These are phyloP conservation scores for Peronospora farinosa DNA, from an alignment of 352 stramenopile genomes.

Conservation along the genomic window DNA sequence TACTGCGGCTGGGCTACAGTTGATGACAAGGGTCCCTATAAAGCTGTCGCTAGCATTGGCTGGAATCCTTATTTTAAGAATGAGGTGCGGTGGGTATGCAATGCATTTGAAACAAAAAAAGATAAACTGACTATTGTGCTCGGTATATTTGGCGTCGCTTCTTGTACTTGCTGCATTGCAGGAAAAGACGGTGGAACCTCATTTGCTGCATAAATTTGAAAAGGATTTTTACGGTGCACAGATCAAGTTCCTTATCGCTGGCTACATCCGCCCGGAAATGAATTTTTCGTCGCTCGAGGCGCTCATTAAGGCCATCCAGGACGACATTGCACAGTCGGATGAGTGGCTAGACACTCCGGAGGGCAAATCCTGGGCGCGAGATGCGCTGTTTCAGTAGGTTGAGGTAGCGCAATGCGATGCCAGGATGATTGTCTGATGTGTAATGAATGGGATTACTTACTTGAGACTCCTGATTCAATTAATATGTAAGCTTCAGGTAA, in stretches of 20 bases:
- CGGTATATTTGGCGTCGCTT: background rate
- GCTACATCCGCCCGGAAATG: conserved; percentile 90
- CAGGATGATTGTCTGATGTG: conserved; percentile 1
- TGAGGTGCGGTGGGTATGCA: conserved; percentile 49
- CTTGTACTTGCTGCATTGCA: conserved; percentile 10
- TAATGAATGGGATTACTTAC: background rate
- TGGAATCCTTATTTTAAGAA: conserved; percentile 94
- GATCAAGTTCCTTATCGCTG: conserved; percentile 90
- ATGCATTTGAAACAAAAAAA: background rate
- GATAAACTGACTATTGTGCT: conserved; percentile 8
- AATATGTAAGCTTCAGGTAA: conserved; percentile 14
- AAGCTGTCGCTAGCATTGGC: conserved; percentile 95
- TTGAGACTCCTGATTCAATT: conserved; percentile 7
- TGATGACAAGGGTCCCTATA: conserved; percentile 78
- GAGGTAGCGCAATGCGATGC: background rate
- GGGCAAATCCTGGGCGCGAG: conserved; percentile 42
- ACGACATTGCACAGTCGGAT: conserved; percentile 69
- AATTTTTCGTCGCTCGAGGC: conserved; percentile 92
- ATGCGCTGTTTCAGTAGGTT: conserved; percentile 41
- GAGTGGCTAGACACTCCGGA: conserved; percentile 56
- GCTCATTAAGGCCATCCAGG: conserved; percentile 89
- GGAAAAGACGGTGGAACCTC: conserved; percentile 95
- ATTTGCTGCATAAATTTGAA: conserved; percentile 91
- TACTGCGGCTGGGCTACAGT: conserved; percentile 92
- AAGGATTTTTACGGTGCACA: conserved; percentile 92